Conservation (phyloP, 2,329 filamentous ascomycete species). For the Mollisiaceae sp. region DNA sequence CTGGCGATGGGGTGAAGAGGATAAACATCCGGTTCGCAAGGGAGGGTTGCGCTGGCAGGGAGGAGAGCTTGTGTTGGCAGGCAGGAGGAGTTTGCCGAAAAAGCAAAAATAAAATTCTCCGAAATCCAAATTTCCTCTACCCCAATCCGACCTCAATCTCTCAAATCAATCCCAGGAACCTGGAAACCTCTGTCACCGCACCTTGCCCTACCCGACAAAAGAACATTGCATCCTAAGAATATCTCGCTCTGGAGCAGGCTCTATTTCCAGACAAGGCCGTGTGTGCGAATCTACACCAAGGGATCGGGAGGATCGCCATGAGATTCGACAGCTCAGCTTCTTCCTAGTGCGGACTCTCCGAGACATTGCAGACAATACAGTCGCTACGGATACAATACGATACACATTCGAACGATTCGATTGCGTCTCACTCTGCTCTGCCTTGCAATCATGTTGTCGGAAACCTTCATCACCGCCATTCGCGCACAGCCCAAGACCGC, state of each 20-base stretch:
- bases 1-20: neutral
- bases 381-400: neutral
- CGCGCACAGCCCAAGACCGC: constrained; percentile 62
- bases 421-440: neutral
- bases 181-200: neutral
- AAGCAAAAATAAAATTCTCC: neutral
- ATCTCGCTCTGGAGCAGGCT: neutral
- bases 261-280: neutral
- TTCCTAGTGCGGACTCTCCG: constrained; percentile 1
- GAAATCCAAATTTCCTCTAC: neutral
- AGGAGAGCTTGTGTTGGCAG: neutral
- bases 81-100: neutral
- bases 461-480: constrained; percentile 64
- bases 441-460: constrained; percentile 56
- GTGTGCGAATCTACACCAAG: neutral
- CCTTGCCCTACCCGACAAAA: neutral
- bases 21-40: no score
- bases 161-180: constrained; percentile 2
- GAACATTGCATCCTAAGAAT: neutral
- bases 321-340: neutral
- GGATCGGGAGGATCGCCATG: neutral
- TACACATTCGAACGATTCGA: neutral
- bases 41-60: neutral
- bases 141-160: neutral
- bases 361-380: neutral